Base-by-base conservation (phyloP, 129 eudicot species). In the Flaveria ramosissima region DNA sequence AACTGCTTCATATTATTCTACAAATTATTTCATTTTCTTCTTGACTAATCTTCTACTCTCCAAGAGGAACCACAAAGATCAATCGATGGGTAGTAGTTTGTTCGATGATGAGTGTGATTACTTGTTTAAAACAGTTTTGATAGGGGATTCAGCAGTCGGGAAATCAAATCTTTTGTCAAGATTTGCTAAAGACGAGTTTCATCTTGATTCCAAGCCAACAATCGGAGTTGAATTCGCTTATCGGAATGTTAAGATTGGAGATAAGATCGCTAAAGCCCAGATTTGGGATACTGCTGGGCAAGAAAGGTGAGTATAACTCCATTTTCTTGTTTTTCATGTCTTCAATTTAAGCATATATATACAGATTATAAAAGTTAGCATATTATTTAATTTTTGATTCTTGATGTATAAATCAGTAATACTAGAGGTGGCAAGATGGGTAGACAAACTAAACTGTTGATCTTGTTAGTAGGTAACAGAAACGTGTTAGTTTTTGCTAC, bases 281-380 rank as follows among this genome's bases (percentile, higher is more conserved):
- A 85, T 91, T 66, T 91, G 97, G 94, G 97, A 91, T 52, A 91
- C 97, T 39, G 97, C 97, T 2, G 97, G 97, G 39, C 97, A 91
- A 86, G 97, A 91, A 86, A 91, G 97, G 97, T 91, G 56, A 56
- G 66, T 72, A 7, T 77, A n/a, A 4, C 60, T 14, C n/a, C 9
- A 17, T 8, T 82, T 41, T 66, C 71, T 24, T 57, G 10, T 23
- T 0, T 65, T 62, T 27, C 21, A 6, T n/a, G 27, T 27, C 0
- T 30, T 30, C 21, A 7, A 14, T 15, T 63, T 4, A 63, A 13
- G 10, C 45, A 14, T 30, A 20, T 27, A 20, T 27, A 63, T 63
- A 63, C 5, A 63, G 9, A 7, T 4, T 51, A 15, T 51, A 51
- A 51, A 21, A 9, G 12, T 51, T 7, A 16, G 20, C 4, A 6